A percentile compares a stretch with the other conserved stretches of the same genome.
phyloP scores from a whole-genome alignment of 345 rosid genomes.

The Noccaea bulbosa region DNA sequence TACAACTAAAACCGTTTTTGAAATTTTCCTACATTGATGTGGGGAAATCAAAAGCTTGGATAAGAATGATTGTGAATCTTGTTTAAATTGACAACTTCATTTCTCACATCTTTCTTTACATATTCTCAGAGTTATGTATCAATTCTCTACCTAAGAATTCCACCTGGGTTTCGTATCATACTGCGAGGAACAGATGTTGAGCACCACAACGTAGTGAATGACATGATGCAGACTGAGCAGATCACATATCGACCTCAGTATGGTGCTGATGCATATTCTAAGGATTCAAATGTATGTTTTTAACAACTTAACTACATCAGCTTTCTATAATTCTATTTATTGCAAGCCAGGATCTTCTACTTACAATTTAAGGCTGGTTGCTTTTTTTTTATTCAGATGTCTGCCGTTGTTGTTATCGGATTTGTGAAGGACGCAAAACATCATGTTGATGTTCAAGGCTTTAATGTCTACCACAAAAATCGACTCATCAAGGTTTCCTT shows the following conservation, averaged over 20 bases:
- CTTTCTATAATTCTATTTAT: conserved; percentile 1
- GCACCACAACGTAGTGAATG: conserved; percentile 96
- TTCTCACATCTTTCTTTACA: conserved; percentile 5
- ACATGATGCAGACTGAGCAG: conserved; percentile 87
- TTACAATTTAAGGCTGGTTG: conserved; percentile 33
- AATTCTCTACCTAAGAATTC: conserved; percentile 91
- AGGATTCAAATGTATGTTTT: conserved; percentile 57
- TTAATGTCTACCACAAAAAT: conserved; percentile 94
- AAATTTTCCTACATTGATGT: conserved; percentile 6
- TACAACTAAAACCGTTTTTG: not conserved
- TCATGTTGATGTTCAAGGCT: conserved; percentile 94
- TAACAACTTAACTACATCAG: not conserved
- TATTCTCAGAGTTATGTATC: conserved; percentile 81
- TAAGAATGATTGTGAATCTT: not conserved
- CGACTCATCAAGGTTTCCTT: conserved; percentile 84
- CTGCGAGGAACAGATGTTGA: conserved; percentile 90
- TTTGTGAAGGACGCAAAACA: conserved; percentile 91
- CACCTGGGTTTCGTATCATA: conserved; percentile 77
- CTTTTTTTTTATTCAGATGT: conserved; percentile 53
- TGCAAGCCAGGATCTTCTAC: conserved; percentile 12
- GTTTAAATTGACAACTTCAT: conserved; percentile 9
- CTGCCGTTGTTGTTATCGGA: conserved; percentile 80
- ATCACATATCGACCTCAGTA: conserved; percentile 80
- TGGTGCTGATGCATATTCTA: conserved; percentile 51
- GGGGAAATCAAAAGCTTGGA: not conserved